A percentile compares a stretch with the other conserved stretches of the same genome.
These are phyloP conservation scores for Fusarium sp. DNA, from an alignment of 2,329 filamentous ascomycete genomes.

Conservation along the genomic window DNA sequence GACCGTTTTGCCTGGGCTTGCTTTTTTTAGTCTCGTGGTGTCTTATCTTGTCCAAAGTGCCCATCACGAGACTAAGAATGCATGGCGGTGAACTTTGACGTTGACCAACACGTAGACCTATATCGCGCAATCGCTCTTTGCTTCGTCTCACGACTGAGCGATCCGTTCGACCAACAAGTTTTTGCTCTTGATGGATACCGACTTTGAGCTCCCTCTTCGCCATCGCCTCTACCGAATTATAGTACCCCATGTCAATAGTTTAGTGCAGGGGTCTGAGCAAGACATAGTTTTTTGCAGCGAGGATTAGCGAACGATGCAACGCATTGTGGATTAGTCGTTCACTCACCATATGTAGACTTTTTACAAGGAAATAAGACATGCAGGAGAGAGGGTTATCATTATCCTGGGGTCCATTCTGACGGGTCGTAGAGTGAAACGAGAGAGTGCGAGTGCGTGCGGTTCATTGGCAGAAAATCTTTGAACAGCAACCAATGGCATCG, in stretches of 20 bases:
- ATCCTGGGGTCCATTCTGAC: slow-evolving; percentile 28
- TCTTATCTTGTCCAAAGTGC: slow-evolving; percentile 12
- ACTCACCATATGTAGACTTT: background rate
- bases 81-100: slow-evolving; percentile 29
- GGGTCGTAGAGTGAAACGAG: slow-evolving; percentile 37
- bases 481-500: slow-evolving; percentile 31
- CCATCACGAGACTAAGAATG: slow-evolving; percentile 22
- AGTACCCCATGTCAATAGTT: slow-evolving; percentile 34
- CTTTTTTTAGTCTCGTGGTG: slow-evolving; percentile 30
- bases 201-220: slow-evolving; percentile 4
- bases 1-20: slow-evolving; percentile 24
- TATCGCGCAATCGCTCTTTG: slow-evolving; percentile 16
- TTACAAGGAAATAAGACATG: slow-evolving; percentile 29
- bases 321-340: slow-evolving; percentile 27
- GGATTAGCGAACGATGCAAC: slow-evolving; percentile 40
- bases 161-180: slow-evolving; percentile 16
- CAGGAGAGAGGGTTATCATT: slow-evolving; percentile 28
- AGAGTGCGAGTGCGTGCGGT: slow-evolving; percentile 3
- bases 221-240: slow-evolving; percentile 26
- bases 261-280: slow-evolving; percentile 19
- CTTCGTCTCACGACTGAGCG: background rate
- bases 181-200: slow-evolving; percentile 3
- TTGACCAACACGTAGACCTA: slow-evolving; percentile 13
- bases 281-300: slow-evolving; percentile 17
- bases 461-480: slow-evolving; percentile 40